Percentiles rank a stretch among this genome's conserved stretches.
These are phyloP conservation scores for Rhododendron griersonianum DNA, from an alignment of 148 eudicot genomes.

Conservation along the genomic window DNA sequence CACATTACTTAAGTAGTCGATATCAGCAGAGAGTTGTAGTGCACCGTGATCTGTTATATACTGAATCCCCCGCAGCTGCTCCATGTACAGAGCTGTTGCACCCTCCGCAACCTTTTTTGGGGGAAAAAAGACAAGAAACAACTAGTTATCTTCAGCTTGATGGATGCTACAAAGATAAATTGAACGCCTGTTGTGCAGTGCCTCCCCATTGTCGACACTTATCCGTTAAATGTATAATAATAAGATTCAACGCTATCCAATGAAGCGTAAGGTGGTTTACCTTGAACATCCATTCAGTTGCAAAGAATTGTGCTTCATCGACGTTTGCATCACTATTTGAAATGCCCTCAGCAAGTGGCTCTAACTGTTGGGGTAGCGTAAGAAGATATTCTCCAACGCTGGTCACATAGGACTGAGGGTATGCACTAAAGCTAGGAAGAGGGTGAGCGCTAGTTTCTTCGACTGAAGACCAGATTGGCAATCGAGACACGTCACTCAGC, in stretches of 20 bases:
- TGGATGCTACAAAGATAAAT: background rate
- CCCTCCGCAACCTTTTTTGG: constrained; percentile 90
- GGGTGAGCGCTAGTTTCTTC: constrained; percentile 68
- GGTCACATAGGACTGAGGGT: constrained; percentile 83
- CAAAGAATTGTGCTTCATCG: constrained; percentile 82
- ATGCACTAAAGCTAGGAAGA: constrained; percentile 92
- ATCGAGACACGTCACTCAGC: constrained; percentile 65
- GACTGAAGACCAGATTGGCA: constrained; percentile 80
- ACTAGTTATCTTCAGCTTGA: constrained; percentile 4
- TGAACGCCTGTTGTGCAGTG: background rate
- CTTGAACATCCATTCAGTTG: constrained; percentile 90
- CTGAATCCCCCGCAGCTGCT: constrained; percentile 87
- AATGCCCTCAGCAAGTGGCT: constrained; percentile 93
- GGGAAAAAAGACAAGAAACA: background rate
- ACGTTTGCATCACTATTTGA: constrained; percentile 68
- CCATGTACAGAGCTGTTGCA: constrained; percentile 83
- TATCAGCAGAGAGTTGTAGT: constrained; percentile 83
- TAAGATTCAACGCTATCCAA: background rate
- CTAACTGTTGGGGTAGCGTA: constrained; percentile 90
- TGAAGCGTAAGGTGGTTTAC: constrained; percentile 24
- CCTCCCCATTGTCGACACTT: background rate
- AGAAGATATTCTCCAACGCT: constrained; percentile 96
- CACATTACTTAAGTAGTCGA: constrained; percentile 85
- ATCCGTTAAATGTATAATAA: background rate
- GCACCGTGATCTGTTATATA: constrained; percentile 90